phyloP scores from a whole-genome alignment of 164 flowering plant genomes.

The Sextonia rubra region DNA sequence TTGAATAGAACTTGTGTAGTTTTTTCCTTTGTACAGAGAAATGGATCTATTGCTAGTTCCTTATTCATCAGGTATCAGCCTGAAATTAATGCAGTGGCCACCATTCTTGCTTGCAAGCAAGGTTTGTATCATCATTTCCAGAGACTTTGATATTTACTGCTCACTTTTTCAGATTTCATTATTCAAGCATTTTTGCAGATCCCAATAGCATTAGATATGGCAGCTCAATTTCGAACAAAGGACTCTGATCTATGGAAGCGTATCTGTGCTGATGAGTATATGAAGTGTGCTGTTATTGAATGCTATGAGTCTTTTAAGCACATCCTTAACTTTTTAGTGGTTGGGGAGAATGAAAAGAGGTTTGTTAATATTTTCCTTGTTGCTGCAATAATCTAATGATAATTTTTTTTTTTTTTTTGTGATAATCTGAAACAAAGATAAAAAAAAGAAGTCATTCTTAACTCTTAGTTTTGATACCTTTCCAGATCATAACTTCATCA shows the following conservation, averaged over 20 bases:
- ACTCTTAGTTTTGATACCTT: no score
- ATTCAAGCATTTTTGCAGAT: constrained; percentile 50
- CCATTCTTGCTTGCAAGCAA: constrained; percentile 98
- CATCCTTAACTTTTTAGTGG: constrained; percentile 59
- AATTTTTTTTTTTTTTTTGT: no score
- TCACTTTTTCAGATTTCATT: constrained; percentile 8
- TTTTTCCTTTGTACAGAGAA: constrained; percentile 55
- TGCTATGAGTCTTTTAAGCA: constrained; percentile 88
- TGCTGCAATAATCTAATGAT: background rate
- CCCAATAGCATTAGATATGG: constrained; percentile 96
- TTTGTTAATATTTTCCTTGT: constrained; percentile 11
- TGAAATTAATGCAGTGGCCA: constrained; percentile 95
- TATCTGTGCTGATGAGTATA: constrained; percentile 90
- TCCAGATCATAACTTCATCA: no score
- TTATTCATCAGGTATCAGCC: constrained; percentile 78
- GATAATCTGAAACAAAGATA: no score
- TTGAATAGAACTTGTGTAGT: constrained; percentile 17
- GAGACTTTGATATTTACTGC: background rate
- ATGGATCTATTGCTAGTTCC: constrained; percentile 94
- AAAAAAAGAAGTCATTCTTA: no score
- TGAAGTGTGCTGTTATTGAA: constrained; percentile 96
- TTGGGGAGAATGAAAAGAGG: constrained; percentile 93
- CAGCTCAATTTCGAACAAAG: constrained; percentile 65
- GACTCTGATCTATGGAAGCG: constrained; percentile 96
- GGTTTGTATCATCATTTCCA: constrained; percentile 33